Evolutionary conservation across 1,284 basidiomycete genomes (phyloP), one percentile per base, ranked within the genome.

Genomic region (Cutaneotrichosporon cyanovorans): DNA sequence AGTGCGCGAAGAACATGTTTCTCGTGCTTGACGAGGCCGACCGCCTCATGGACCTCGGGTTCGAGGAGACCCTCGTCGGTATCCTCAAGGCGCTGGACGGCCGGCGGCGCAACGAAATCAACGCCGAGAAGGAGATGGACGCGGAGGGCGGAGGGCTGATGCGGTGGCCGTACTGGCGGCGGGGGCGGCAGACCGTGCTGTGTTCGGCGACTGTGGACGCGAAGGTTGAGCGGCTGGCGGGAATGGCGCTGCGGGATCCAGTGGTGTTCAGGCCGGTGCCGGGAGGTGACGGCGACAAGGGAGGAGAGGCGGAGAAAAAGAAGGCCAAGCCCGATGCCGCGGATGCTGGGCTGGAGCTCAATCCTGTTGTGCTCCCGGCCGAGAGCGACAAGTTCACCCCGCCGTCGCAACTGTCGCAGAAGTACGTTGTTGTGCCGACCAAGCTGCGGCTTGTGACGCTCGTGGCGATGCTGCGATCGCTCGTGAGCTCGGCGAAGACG

Each of bases 11-110:
- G 72, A 89, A 87, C 62, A 81, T 88, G 45, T 98, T 93, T 89
- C 77, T 99, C 15, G 83, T 99, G 1, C 79, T 98, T 23, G 95
- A 99, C 65, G 95, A 99, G 73, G 93, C 95, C 3, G 95, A 99
- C 72, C 76, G 92, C 11, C 68, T 87, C 34, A 83, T 85, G 78
- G 84, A 87, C 60, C 74, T 81, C 34, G 79, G 80, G 0, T 79
- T 82, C 50, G 80, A 80, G 56, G 78, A 81, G 59, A 77, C 76
- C 0, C 76, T 81, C 47, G 80, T 79, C 40, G 91, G 88, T 0
- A 96, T 98, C 58, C 74, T 97, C 45, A 81, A 84, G 60, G 83
- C 85, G 12, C 69, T 96, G 14, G 87, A 93, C 48, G 87, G 87
- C 0, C 77, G 88, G 51, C 71, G 79, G 52, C 82, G 79, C 61